Evolutionary conservation across 306 rosid genomes (phyloP), one percentile per base, ranked within the genome.

Genomic region (Parietaria judaica): DNA sequence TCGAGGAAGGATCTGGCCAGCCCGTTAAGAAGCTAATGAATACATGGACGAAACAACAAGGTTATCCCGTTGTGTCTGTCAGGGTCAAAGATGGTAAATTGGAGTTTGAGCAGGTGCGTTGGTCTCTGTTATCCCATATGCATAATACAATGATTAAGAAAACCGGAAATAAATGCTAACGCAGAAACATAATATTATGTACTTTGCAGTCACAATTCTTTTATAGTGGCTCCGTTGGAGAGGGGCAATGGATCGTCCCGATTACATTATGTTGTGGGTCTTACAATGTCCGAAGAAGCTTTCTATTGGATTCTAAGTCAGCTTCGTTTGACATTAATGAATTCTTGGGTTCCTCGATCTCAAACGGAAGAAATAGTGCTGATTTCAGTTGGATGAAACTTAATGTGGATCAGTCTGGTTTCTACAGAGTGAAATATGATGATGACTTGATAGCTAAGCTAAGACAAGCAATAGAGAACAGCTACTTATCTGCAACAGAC

Each of bases 371-470:
- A 55, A 72, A 58, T 56, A 75, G 37, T 64, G 62, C 71, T 48
- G 47, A 8, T 17, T 56, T 68, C 68, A 50, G 71, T 66, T 91
- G 96, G 96, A 77, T 87, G 75, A 91, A 91, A 73, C 72, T 91
- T 71, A 87, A 91, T 75, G 95, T 87, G 78, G 95, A 85, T 51
- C 97, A 91, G 81, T 34, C 97, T 73, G 97, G 97, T 70, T 87
- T 91, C 72, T 91, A 91, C 79, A 71, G 97, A 78, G 97, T 91
- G 83, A 87, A 91, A 58, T 91, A 91, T 73, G 96, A 91, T 41
- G 87, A 75, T 66, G 62, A 64, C 49, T 96, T 91, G 66, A 75
- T 95, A 56, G 76, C 81, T 71, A 84, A 80, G 50, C 89, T 87
- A 37, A 77, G 89, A 83, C 60, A 72, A 59, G 97, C 97, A 12